Base-by-base conservation (phyloP, 1,284 basidiomycete species). In the Puccinia horiana region DNA sequence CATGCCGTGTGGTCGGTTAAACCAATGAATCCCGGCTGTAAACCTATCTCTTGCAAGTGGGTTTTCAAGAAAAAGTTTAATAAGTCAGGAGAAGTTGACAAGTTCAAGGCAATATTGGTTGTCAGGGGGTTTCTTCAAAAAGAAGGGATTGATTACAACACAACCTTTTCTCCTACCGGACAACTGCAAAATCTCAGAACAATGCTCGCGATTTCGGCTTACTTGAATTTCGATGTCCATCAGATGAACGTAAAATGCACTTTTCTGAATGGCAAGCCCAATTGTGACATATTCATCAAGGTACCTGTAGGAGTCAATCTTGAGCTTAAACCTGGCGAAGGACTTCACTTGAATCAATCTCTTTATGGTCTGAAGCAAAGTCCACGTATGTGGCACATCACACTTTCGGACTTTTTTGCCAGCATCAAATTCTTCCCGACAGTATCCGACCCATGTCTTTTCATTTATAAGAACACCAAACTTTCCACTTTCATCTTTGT, bases 291-390 rank as follows among this genome's bases (percentile, higher is more conserved):
- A 9, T 73, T 49, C 70, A 73, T 49, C 26, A 26, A 49, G 29
- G 49, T 47, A 3, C 70, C 70, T 11, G 70, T 49, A 16, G 70
- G 70, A 8, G 65, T 67, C 9, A 67, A 5, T 23, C 23, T 67
- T 23, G n/a, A 42, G 11, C 29, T 67, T 12, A 67, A 67, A 23
- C 40, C 18, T 16, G 65, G 65, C 18, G 37, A 67, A 42, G 65
- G 65, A 8, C 40, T 67, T 16, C 26, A 73, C 18, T 54, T 78
- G 26, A 78, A 78, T 69, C 58, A 78, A 23, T 63, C 63, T 5
- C 29, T 78, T 1, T 78, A 78, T n/a, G 58, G 76, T 1, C 52
- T 78, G 23, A 78, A 78, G 23, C 76, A 78, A 37, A 65, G 56
- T 32, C 76, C 76, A 32, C 35, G 58, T 1, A 40, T 44, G 42